These are phyloP conservation scores for Themeda triandra DNA, from an alignment of 176 grass and related monocot species.

Conservation along the genomic window DNA sequence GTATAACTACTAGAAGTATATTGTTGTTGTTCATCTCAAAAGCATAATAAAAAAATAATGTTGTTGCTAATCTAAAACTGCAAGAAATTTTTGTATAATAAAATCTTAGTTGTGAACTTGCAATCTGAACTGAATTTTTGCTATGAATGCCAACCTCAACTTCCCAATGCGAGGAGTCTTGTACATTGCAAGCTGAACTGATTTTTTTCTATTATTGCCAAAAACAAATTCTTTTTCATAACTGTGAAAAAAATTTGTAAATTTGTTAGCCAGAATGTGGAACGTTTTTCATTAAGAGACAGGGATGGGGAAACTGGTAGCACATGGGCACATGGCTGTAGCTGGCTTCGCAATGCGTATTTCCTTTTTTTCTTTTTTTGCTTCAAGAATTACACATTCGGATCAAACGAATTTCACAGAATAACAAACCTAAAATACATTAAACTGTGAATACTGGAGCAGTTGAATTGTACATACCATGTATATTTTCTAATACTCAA, in stretches of 20 bases:
- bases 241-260: neutral
- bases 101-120: neutral
- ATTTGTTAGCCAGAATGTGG: neutral
- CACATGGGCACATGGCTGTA: neutral
- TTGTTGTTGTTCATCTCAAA: neutral
- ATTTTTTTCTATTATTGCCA: neutral
- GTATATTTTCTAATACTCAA: slow-evolving; percentile 14
- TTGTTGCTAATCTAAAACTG: neutral
- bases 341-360: neutral
- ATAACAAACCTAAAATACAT: neutral
- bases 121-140: too few relatives aligned
- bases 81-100: neutral
- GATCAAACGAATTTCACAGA: neutral
- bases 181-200: neutral
- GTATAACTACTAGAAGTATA: neutral
- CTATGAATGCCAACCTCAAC: neutral
- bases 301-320: neutral
- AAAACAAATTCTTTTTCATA: neutral
- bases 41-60: neutral
- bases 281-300: neutral
- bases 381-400: neutral
- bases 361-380: neutral
- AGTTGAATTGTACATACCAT: neutral
- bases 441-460: neutral
- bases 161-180: neutral